Conservation (phyloP, 1,139 yeast species). For the Suhomyces bribrorum region DNA sequence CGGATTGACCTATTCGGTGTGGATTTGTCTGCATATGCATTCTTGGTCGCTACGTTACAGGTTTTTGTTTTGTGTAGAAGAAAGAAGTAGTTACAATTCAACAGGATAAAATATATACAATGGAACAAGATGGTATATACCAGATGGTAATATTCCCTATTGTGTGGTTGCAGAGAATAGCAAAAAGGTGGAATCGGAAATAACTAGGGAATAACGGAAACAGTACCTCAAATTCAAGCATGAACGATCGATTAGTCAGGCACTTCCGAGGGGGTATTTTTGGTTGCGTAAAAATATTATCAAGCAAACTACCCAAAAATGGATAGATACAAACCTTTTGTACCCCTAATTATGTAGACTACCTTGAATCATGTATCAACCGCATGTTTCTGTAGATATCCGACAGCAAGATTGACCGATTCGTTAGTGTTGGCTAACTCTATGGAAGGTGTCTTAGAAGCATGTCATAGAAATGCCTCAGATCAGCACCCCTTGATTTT, state of each 20-base stretch:
- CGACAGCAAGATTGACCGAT: too few species aligned
- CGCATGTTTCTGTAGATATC: too few species aligned
- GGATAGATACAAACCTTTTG: not conserved
- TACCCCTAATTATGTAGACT: too few species aligned
- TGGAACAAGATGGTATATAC: too few species aligned
- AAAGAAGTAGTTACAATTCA: not conserved
- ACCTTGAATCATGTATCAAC: too few species aligned
- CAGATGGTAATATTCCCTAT: too few species aligned
- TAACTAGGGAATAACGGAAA: too few species aligned
- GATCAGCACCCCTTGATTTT: conserved; percentile 2
- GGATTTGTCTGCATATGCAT: conserved; percentile 7
- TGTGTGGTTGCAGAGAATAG: too few species aligned
- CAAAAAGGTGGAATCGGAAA: too few species aligned
- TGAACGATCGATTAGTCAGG: not conserved
- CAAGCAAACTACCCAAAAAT: not conserved
- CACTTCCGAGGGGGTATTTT: not conserved
- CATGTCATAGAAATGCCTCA: not conserved
- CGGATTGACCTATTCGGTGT: not conserved
- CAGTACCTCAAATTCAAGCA: too few species aligned
- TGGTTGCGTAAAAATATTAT: not conserved
- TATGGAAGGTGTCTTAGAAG: not conserved
- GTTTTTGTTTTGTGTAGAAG: not conserved
- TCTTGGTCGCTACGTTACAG: conserved; percentile 10
- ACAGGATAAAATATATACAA: not conserved
- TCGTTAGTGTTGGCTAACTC: too few species aligned